Evolutionary conservation across 805 yeast genomes (phyloP).

Genomic region (Ogataea methanolica): DNA sequence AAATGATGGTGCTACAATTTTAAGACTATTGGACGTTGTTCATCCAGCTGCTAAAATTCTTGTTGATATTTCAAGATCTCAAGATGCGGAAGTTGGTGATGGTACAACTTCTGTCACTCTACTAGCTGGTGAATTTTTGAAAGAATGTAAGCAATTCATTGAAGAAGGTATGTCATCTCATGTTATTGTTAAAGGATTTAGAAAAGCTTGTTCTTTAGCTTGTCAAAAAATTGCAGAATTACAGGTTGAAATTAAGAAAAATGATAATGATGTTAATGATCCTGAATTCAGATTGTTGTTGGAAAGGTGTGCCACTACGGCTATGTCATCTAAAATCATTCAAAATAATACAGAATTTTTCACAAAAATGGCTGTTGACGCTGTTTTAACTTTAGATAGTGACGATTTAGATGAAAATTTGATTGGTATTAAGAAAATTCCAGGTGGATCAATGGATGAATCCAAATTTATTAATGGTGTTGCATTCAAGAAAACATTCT

Average conservation of each 20-base stretch:
- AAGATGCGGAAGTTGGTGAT: conserved; percentile 98
- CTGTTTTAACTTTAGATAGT: conserved; percentile 83
- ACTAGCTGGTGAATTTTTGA: conserved; percentile 89
- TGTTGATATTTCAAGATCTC: conserved; percentile 92
- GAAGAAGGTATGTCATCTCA: conserved; percentile 97
- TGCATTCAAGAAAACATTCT: conserved; percentile 94
- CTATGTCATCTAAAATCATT: conserved; percentile 94
- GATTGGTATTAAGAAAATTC: conserved; percentile 90
- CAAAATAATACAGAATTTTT: conserved; percentile 83
- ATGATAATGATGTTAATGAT: conserved; percentile 38
- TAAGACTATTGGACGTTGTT: conserved; percentile 87
- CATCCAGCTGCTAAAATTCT: conserved; percentile 98
- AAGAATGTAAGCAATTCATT: conserved; percentile 83
- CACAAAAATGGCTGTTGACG: conserved; percentile 95
- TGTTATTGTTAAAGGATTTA: conserved; percentile 80
- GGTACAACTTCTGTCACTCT: conserved; percentile 97
- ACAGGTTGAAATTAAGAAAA: conserved; percentile 57
- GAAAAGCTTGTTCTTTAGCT: conserved; percentile 77
- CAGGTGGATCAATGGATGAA: conserved; percentile 97
- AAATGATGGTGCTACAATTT: conserved; percentile 96
- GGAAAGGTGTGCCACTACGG: conserved; percentile 92
- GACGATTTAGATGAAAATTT: conserved; percentile 81
- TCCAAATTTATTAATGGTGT: conserved; percentile 87
- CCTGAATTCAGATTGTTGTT: conserved; percentile 68
- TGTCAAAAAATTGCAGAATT: conserved; percentile 67